These are phyloP conservation scores for Wickerhamiella dianesei DNA, from an alignment of 805 yeast species.

Conservation along the genomic window DNA sequence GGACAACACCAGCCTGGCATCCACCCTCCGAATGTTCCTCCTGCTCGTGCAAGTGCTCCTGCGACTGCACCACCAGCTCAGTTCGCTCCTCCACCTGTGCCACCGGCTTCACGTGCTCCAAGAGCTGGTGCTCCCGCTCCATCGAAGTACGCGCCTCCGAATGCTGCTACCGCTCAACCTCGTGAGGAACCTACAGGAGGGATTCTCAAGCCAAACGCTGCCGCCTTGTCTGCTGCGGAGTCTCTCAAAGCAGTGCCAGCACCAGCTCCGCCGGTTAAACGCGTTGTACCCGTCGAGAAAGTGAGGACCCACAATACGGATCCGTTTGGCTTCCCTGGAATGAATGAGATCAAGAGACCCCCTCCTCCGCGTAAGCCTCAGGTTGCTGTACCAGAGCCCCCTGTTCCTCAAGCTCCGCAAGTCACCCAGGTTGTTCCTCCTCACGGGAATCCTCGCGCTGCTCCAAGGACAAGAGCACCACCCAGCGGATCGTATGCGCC, in stretches of 20 bases:
- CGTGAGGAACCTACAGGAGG: background rate
- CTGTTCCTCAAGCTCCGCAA: constrained; percentile 1
- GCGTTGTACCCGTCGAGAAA: background rate
- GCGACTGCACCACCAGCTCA: no score
- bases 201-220: background rate
- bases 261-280: background rate
- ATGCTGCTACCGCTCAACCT: background rate
- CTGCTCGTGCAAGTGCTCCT: no score
- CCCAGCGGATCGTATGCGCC: background rate
- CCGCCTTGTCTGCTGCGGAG: background rate
- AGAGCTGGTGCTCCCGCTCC: background rate
- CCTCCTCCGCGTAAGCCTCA: constrained; percentile 4
- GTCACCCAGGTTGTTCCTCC: constrained; percentile 1
- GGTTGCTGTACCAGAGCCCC: no score
- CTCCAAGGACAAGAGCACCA: background rate
- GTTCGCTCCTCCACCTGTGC: no score
- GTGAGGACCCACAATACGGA: background rate
- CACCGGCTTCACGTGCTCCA: background rate
- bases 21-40: no score
- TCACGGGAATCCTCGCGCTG: constrained; percentile 1
- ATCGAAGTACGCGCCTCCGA: background rate
- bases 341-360: background rate
- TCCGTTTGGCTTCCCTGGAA: background rate
- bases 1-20: no score
- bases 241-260: background rate